phyloP scores from a whole-genome alignment of 371 early-diverging fungal species.

The Apophysomyces variabilis region DNA sequence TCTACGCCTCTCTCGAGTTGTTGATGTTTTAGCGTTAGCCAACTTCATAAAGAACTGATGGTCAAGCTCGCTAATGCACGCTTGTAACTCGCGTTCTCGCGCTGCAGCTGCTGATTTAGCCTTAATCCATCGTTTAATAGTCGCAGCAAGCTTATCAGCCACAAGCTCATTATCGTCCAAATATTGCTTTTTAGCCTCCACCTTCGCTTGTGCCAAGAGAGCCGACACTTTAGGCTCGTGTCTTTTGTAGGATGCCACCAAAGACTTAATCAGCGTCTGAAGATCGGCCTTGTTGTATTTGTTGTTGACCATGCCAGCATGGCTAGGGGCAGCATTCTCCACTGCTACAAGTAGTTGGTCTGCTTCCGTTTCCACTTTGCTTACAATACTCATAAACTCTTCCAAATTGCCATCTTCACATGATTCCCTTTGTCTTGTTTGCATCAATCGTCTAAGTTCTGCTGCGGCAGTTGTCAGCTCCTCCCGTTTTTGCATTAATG shows the following conservation, averaged over 20 bases:
- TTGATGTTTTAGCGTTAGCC: slow-evolving; percentile 38
- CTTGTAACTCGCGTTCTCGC: slow-evolving; percentile 44
- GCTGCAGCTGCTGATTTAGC: slow-evolving; percentile 31
- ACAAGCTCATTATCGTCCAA: slow-evolving; percentile 50
- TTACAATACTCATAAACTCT: slow-evolving; percentile 46
- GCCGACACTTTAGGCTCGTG: slow-evolving; percentile 32
- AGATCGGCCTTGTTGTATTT: slow-evolving; percentile 53
- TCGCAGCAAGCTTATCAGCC: slow-evolving; percentile 48
- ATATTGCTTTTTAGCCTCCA: slow-evolving; percentile 47
- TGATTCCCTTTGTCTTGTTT: slow-evolving; percentile 32
- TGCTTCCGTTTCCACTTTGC: slow-evolving; percentile 48
- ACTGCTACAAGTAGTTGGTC: slow-evolving; percentile 29
- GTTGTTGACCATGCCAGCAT: slow-evolving; percentile 39
- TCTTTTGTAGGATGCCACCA: slow-evolving; percentile 35
- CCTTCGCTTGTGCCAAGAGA: slow-evolving; percentile 32
- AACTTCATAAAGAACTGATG: slow-evolving; percentile 55
- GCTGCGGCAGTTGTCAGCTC: slow-evolving; percentile 18
- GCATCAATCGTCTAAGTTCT: slow-evolving; percentile 29
- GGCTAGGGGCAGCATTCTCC: slow-evolving; percentile 38
- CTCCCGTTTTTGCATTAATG: slow-evolving; percentile 24
- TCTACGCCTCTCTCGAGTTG: slow-evolving; percentile 9
- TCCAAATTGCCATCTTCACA: slow-evolving; percentile 39
- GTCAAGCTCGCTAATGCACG: slow-evolving; percentile 43
- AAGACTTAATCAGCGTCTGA: slow-evolving; percentile 44
- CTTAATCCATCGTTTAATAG: slow-evolving; percentile 52